These are phyloP conservation scores for Rhizophlyctis rosea DNA, from an alignment of 192 early-diverging fungal species.

Conservation along the genomic window DNA sequence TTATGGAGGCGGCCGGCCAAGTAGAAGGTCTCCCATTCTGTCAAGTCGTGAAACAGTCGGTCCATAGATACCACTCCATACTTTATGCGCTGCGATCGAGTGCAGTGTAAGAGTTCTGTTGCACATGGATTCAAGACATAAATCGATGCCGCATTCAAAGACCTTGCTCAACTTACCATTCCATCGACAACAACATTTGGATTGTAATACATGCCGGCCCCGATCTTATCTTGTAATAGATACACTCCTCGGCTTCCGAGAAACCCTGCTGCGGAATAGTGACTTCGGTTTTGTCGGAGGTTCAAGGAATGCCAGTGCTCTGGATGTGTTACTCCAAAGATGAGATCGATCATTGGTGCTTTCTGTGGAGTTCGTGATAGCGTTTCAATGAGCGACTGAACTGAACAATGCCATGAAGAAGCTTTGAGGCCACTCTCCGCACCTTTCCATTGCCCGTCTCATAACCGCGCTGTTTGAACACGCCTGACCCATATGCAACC, in stretches of 20 bases:
- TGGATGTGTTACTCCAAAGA: constrained; percentile 93
- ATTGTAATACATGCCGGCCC: constrained; percentile 95
- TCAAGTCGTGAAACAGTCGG: constrained; percentile 77
- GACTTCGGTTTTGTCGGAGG: constrained; percentile 81
- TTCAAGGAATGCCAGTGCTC: constrained; percentile 98
- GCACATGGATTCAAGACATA: too few species aligned
- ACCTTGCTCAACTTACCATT: constrained; percentile 51
- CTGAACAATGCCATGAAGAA: background rate
- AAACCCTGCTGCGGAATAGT: constrained; percentile 81
- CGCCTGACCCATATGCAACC: constrained; percentile 94
- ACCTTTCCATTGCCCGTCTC: constrained; percentile 23
- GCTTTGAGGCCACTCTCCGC: constrained; percentile 4
- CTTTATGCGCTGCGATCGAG: constrained; percentile 69
- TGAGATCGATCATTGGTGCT: constrained; percentile 89
- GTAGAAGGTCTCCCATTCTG: constrained; percentile 95
- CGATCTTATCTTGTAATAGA: constrained; percentile 75
- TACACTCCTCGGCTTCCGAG: constrained; percentile 74
- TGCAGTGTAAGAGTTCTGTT: too few species aligned
- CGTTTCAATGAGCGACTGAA: background rate
- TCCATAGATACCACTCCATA: constrained; percentile 97
- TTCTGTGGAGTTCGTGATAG: constrained; percentile 23
- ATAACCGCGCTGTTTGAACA: constrained; percentile 87
- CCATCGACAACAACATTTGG: constrained; percentile 86
- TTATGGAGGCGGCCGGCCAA: constrained; percentile 97
- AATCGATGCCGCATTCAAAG: too few species aligned